Conservation (phyloP, 2,329 filamentous ascomycete species). For the Corinectria fuckeliana region DNA sequence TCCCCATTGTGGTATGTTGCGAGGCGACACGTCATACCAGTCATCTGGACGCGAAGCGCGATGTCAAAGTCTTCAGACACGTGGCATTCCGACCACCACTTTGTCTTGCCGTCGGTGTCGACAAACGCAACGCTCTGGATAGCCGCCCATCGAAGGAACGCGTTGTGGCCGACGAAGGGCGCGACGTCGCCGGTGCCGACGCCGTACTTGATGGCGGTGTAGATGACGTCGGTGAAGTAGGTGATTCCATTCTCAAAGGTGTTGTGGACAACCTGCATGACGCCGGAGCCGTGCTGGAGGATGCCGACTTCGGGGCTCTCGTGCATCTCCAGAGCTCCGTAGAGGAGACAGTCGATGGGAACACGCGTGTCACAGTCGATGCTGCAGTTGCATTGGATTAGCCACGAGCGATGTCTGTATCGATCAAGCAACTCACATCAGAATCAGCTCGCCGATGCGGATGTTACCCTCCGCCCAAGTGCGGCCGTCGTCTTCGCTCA, state of each 20-base stretch:
- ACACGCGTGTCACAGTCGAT: slow-evolving; percentile 71
- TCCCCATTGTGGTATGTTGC: slow-evolving; percentile 72
- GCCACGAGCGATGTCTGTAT: not conserved
- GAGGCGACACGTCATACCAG: slow-evolving; percentile 71
- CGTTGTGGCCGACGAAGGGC: slow-evolving; percentile 81
- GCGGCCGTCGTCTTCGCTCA: slow-evolving; percentile 56
- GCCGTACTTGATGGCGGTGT: slow-evolving; percentile 73
- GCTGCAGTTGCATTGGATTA: not conserved
- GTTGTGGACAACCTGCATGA: slow-evolving; percentile 76
- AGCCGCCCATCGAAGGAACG: slow-evolving; percentile 71
- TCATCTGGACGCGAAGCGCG: slow-evolving; percentile 72
- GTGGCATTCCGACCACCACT: slow-evolving; percentile 77
- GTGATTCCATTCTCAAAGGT: slow-evolving; percentile 78
- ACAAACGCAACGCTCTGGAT: slow-evolving; percentile 34
- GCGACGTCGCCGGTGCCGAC: slow-evolving; percentile 75
- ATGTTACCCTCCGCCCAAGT: slow-evolving; percentile 64
- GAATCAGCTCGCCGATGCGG: slow-evolving; percentile 62
- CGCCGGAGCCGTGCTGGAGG: slow-evolving; percentile 74
- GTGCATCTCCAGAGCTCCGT: slow-evolving; percentile 76
- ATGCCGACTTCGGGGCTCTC: slow-evolving; percentile 73
- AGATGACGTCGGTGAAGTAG: slow-evolving; percentile 81
- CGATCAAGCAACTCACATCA: slow-evolving; percentile 48
- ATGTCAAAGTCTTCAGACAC: slow-evolving; percentile 84
- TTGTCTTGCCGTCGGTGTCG: slow-evolving; percentile 58
- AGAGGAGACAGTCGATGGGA: slow-evolving; percentile 70